Evolutionary conservation across 1,284 basidiomycete genomes (phyloP), one percentile per base, ranked within the genome.

Genomic region (Gymnopus androsaceus): DNA sequence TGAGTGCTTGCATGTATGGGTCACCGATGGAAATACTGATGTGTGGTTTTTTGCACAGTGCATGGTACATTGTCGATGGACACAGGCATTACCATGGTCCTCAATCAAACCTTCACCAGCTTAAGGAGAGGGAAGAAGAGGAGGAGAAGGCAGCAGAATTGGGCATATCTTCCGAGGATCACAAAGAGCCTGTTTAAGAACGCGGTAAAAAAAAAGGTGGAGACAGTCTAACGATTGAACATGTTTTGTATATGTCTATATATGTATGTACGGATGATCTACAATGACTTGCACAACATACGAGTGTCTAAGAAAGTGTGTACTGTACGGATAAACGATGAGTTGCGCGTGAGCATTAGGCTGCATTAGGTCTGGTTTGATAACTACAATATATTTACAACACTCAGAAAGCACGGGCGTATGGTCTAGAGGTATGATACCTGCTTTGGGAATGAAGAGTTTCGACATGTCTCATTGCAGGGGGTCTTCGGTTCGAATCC

Each of bases 61-160:
- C 67, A 12, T 79, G 78, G 75, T 79, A 76, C 63, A 65, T 75
- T 56, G 57, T 71, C 9, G 73, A 74, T 47, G 80, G 76, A n/a
- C 75, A 74, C 56, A 73, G 67, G 45, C 76, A 80, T 59, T 82
- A 81, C 61, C 69, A 69, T 48, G 80, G 80, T 15, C 80, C 80
- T 5, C 71, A 72, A 54, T 76, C 75, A 42, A 76, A 77, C 59
- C 60, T 75, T 33, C 59, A 70, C 44, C 50, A 34, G 25, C 40
- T 44, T 15, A 37, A 45, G 41, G 17, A 53, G 30, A 19, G 11
- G 7, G 6, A 25, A 1, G 33, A 36, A 8, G 21, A 8, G 27
- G 41, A 45, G 5, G 36, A 45, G 3, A 34, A 45, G 23, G 41
- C 34, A 41, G 15, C n/a, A n/a, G n/a, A n/a, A n/a, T n/a, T 25